Evolutionary conservation across 441 rosid species (phyloP).

Genomic region (Biscutella auriculata): DNA sequence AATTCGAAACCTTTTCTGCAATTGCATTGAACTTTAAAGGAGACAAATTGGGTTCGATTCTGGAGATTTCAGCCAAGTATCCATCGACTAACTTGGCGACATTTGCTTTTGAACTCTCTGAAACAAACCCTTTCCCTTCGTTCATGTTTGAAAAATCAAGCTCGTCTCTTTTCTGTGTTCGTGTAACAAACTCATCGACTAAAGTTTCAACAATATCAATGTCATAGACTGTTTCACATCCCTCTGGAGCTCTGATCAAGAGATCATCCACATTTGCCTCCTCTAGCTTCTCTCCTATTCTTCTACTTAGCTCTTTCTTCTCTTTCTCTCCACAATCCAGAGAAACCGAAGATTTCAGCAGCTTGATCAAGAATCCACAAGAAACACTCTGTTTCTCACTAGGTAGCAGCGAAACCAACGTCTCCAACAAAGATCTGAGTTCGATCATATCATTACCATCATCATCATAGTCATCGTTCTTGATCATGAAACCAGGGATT

Average conservation of each 20-base stretch:
- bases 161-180: slow-evolving; percentile 20
- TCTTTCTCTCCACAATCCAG: slow-evolving; percentile 47
- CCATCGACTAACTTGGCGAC: slow-evolving; percentile 66
- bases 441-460: slow-evolving; percentile 24
- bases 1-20: slow-evolving; percentile 41
- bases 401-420: slow-evolving; percentile 50
- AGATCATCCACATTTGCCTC: slow-evolving; percentile 62
- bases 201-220: slow-evolving; percentile 54
- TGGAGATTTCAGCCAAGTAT: slow-evolving; percentile 66
- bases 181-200: slow-evolving; percentile 41
- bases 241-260: slow-evolving; percentile 23
- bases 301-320: slow-evolving; percentile 47
- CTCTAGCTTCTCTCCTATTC: slow-evolving; percentile 55
- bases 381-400: slow-evolving; percentile 54
- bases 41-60: slow-evolving; percentile 44
- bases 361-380: slow-evolving; percentile 60
- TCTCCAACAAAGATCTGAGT: slow-evolving; percentile 45
- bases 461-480: slow-evolving; percentile 13
- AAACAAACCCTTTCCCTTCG: slow-evolving; percentile 9
- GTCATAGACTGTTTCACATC: slow-evolving; percentile 30
- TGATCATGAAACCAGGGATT: slow-evolving; percentile 34
- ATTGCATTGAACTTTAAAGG: slow-evolving; percentile 35
- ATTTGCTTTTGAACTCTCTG: slow-evolving; percentile 35
- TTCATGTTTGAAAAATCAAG: slow-evolving; percentile 24
- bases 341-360: slow-evolving; percentile 43